phyloP scores from a whole-genome alignment of 768 basidiomycete genomes.

The Hortiboletus flavorubellus region DNA sequence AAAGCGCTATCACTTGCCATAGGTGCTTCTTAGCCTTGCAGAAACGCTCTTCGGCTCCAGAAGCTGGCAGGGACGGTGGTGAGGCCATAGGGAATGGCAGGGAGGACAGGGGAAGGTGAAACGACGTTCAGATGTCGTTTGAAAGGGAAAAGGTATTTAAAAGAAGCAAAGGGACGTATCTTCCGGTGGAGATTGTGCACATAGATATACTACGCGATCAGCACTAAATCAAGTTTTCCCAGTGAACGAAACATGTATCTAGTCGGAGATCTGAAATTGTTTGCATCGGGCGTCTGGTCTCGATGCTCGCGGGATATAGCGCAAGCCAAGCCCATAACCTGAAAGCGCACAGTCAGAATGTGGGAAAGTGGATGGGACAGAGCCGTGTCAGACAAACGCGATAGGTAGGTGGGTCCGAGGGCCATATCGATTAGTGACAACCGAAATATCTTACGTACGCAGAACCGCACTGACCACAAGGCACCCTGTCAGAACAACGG shows the following conservation, averaged over 20 bases:
- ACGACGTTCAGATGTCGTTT: conserved; percentile 24
- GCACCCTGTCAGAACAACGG: conserved; percentile 30
- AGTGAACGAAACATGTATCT: conserved; percentile 34
- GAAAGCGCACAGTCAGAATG: conserved; percentile 31
- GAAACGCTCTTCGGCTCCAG: conserved; percentile 30
- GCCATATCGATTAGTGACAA: conserved; percentile 37
- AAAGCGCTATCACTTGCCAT: conserved; percentile 27
- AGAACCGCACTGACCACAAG: conserved; percentile 31
- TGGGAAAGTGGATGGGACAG: conserved; percentile 31
- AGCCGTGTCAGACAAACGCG: conserved; percentile 30
- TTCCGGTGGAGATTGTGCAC: conserved; percentile 36
- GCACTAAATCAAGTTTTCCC: conserved; percentile 36
- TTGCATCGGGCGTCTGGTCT: conserved; percentile 34
- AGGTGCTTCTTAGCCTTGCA: conserved; percentile 36
- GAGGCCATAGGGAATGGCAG: conserved; percentile 24
- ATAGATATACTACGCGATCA: conserved; percentile 41
- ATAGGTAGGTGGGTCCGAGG: conserved; percentile 37
- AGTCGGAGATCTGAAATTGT: conserved; percentile 37
- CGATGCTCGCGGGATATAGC: conserved; percentile 37
- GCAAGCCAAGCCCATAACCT: conserved; percentile 34
- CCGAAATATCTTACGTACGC: conserved; percentile 36
- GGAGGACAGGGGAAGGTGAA: conserved; percentile 23
- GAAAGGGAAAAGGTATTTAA: conserved; percentile 29
- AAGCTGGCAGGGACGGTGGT: conserved; percentile 13
- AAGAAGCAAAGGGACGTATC: conserved; percentile 25